Evolutionary conservation across 2,329 filamentous ascomycete species (phyloP).

Genomic region (Fusarium globosum): DNA sequence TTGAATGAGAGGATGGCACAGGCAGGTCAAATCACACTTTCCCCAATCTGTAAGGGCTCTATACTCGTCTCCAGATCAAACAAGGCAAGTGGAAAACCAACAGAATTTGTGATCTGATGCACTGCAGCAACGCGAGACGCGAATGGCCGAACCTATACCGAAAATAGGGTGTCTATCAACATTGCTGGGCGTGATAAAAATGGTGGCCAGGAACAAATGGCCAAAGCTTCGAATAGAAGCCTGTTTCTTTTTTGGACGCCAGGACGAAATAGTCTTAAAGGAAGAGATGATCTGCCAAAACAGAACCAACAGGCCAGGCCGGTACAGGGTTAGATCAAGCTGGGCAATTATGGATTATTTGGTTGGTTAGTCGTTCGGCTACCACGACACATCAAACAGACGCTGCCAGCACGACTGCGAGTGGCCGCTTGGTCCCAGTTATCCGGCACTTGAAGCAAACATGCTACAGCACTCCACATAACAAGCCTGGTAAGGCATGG

Average conservation of each 20-base stretch:
- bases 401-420: constrained; percentile 19
- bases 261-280: constrained; percentile 19
- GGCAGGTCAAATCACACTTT: constrained; percentile 17
- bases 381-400: constrained; percentile 35
- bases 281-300: constrained; percentile 29
- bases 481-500: background rate
- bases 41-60: constrained; percentile 19
- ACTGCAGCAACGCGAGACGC: constrained; percentile 31
- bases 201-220: constrained; percentile 34
- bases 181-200: constrained; percentile 8
- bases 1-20: constrained; percentile 7
- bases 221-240: constrained; percentile 30
- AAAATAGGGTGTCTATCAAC: constrained; percentile 21
- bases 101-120: constrained; percentile 22
- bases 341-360: constrained; percentile 21
- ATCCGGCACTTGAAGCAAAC: constrained; percentile 34
- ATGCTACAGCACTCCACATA: constrained; percentile 5
- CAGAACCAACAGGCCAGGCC: constrained; percentile 27
- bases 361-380: constrained; percentile 25
- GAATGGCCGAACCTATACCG: constrained; percentile 27
- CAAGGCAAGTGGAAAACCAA: constrained; percentile 28
- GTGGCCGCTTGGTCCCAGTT: constrained; percentile 24
- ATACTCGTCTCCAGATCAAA: constrained; percentile 3
- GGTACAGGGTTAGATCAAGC: constrained; percentile 27
- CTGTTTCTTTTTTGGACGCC: constrained; percentile 23